Percentiles rank a stretch among this genome's conserved stretches.
Evolutionary conservation across 306 rosid genomes (phyloP).

Genomic region (Echinosophora koreensis): DNA sequence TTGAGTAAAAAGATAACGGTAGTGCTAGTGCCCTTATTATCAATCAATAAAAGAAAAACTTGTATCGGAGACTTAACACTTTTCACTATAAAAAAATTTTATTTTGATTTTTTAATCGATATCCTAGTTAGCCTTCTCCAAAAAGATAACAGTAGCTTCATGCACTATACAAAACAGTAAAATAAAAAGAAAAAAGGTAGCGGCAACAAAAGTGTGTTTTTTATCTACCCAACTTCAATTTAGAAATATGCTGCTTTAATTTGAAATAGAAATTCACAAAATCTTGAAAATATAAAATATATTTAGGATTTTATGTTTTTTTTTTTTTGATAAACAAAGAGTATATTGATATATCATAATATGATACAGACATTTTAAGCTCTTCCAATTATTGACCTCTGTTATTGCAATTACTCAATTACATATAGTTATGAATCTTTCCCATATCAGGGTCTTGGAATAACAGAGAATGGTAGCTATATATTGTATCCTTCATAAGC

Average conservation of each 20-base stretch:
- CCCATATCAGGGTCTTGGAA: constrained; percentile 37
- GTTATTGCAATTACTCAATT: constrained; percentile 16
- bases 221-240: not conserved
- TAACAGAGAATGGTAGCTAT: constrained; percentile 37
- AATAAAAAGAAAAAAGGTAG: not conserved
- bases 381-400: constrained; percentile 26
- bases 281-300: not conserved
- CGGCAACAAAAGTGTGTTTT: not conserved
- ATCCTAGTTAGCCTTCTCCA: not conserved
- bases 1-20: too few relatives aligned
- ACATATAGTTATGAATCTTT: constrained; percentile 1
- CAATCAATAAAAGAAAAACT: too few relatives aligned
- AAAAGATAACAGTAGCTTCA: constrained; percentile 25
- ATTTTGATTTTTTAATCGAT: too few relatives aligned
- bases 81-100: too few relatives aligned
- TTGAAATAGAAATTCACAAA: constrained; percentile 4
- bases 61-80: too few relatives aligned
- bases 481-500: constrained; percentile 1
- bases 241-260: not conserved
- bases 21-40: too few relatives aligned
- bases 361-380: constrained; percentile 28
- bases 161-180: constrained; percentile 26
- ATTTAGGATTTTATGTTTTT: constrained; percentile 1
- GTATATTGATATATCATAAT: constrained; percentile 33
- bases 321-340: too few relatives aligned